These are phyloP conservation scores for Sicyos edulis DNA, from an alignment of 306 rosid genomes.

Conservation along the genomic window DNA sequence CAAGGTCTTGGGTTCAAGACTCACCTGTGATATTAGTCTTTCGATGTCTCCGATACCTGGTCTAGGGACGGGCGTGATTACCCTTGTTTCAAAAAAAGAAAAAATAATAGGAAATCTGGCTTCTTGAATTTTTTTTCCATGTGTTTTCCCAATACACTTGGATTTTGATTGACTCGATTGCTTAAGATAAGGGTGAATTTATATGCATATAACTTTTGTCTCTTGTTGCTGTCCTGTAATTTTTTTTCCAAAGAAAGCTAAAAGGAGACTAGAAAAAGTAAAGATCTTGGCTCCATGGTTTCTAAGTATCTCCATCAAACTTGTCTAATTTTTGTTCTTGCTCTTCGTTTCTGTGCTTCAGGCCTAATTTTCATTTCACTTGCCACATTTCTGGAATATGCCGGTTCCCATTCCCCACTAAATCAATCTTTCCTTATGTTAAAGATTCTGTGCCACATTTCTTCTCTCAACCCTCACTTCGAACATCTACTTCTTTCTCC, in stretches of 20 bases:
- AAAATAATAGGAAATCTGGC: background rate
- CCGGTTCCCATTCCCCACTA: constrained; percentile 7
- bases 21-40: too few species aligned
- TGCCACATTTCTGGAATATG: constrained; percentile 17
- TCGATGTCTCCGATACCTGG: too few species aligned
- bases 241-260: background rate
- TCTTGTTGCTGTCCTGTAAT: background rate
- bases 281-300: background rate
- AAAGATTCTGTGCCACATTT: constrained; percentile 14
- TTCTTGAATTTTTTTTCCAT: background rate
- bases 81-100: too few species aligned
- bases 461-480: constrained; percentile 33
- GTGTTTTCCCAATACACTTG: background rate
- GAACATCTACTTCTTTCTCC: constrained; percentile 33
- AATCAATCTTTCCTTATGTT: background rate
- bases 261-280: background rate
- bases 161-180: background rate
- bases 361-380: constrained; percentile 5
- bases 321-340: background rate
- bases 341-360: constrained; percentile 12
- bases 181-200: background rate
- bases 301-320: too few species aligned
- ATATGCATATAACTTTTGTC: background rate
- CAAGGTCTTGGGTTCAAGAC: too few species aligned
- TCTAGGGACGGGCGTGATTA: too few species aligned